Percentiles rank a stretch among this genome's conserved stretches.
Conservation (phyloP, 208 protist genomes). For the Phytomonas sp. region DNA sequence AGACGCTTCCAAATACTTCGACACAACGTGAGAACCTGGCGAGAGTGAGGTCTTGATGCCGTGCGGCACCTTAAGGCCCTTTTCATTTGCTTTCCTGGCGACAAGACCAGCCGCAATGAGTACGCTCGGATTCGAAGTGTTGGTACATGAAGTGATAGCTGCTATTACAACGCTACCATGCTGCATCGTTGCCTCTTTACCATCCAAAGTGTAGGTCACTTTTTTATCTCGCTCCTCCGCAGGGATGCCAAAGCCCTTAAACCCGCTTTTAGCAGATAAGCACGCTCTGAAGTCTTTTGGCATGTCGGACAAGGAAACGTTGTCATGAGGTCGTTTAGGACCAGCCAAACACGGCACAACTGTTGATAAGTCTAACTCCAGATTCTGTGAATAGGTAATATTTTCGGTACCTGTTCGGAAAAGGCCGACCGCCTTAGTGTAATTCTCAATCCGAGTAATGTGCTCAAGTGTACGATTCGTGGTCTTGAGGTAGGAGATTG, state of each 20-base stretch:
- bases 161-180: slow-evolving; percentile 94
- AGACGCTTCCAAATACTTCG: slow-evolving; percentile 84
- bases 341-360: slow-evolving; percentile 87
- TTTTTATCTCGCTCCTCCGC: slow-evolving; percentile 57
- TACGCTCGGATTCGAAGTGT: slow-evolving; percentile 94
- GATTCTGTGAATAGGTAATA: slow-evolving; percentile 77
- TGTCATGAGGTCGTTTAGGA: slow-evolving; percentile 95
- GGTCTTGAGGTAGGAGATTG: slow-evolving; percentile 88
- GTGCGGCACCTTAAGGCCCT: slow-evolving; percentile 78
- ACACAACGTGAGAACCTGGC: slow-evolving; percentile 93
- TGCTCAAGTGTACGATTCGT: slow-evolving; percentile 78
- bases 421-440: slow-evolving; percentile 83
- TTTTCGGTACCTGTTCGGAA: slow-evolving; percentile 76
- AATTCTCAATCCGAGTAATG: slow-evolving; percentile 85
- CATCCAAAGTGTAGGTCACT: slow-evolving; percentile 76
- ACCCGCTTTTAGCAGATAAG: slow-evolving; percentile 85
- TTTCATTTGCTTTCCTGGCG: slow-evolving; percentile 89
- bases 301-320: slow-evolving; percentile 87
- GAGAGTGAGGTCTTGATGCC: slow-evolving; percentile 95
- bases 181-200: slow-evolving; percentile 68
- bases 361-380: slow-evolving; percentile 90
- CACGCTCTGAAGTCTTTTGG: slow-evolving; percentile 89
- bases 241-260: slow-evolving; percentile 94
- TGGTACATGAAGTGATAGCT: slow-evolving; percentile 95
- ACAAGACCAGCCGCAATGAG: slow-evolving; percentile 92